Evolutionary conservation across 2,329 filamentous ascomycete species (phyloP).

Genomic region (Daldinia eschscholtzii): DNA sequence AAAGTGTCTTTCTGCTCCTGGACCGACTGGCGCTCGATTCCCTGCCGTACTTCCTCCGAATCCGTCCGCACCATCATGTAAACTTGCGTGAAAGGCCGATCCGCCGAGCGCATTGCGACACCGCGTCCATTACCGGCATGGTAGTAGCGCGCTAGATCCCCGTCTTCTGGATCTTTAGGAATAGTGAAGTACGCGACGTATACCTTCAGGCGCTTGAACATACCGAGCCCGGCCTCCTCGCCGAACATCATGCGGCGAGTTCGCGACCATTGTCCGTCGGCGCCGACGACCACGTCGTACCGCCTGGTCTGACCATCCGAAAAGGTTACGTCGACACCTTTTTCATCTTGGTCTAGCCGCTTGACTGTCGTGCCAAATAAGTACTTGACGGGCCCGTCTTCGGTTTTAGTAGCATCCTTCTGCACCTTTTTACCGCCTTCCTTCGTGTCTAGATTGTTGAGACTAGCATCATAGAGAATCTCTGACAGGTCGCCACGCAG

Average conservation of each 20-base stretch:
- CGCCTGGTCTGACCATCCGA: constrained; percentile 57
- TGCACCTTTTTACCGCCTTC: not conserved
- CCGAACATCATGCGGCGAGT: constrained; percentile 58
- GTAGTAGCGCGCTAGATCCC: constrained; percentile 54
- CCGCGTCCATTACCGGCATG: constrained; percentile 54
- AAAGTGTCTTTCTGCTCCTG: constrained; percentile 46
- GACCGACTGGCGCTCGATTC: constrained; percentile 30
- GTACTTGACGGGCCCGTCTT: constrained; percentile 49
- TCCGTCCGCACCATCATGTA: constrained; percentile 49
- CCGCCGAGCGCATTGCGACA: constrained; percentile 56
- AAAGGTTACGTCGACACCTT: constrained; percentile 56
- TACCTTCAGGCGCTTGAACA: constrained; percentile 50
- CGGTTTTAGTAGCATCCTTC: constrained; percentile 37
- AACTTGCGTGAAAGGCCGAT: constrained; percentile 52
- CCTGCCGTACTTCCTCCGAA: constrained; percentile 25
- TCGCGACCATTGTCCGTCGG: constrained; percentile 66
- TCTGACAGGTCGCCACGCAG: constrained; percentile 68
- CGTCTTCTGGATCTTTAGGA: constrained; percentile 47
- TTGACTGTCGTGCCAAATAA: constrained; percentile 52
- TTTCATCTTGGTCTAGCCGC: constrained; percentile 49
- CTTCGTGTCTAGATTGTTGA: constrained; percentile 35
- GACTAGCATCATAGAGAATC: constrained; percentile 61
- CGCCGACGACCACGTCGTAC: constrained; percentile 67
- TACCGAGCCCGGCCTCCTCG: constrained; percentile 44
- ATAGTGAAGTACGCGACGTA: constrained; percentile 59